Evolutionary conservation across 306 rosid species (phyloP).

Genomic region (Ochetophila trinervis): DNA sequence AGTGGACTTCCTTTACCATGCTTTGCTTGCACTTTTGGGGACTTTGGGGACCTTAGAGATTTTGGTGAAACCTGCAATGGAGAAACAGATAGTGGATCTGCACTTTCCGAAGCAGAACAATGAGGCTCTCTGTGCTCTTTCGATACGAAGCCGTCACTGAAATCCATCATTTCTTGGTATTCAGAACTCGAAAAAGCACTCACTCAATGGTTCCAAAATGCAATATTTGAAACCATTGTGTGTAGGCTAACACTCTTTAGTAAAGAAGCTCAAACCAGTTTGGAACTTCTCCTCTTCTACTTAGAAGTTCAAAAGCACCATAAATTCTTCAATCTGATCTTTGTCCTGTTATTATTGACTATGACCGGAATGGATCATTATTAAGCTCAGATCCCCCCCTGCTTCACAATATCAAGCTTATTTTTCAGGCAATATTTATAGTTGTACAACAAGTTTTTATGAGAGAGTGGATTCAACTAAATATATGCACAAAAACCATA

Average conservation of each 20-base stretch:
- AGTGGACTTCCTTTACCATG: slow-evolving; percentile 31
- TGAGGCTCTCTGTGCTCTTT: slow-evolving; percentile 48
- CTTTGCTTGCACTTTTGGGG: slow-evolving; percentile 36
- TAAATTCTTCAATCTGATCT: too few species aligned
- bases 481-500: too few species aligned
- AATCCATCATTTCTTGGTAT: slow-evolving; percentile 35
- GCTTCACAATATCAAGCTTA: too few species aligned
- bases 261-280: slow-evolving; percentile 2
- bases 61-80: slow-evolving; percentile 39
- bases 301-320: too few species aligned
- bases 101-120: slow-evolving; percentile 41
- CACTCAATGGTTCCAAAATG: slow-evolving; percentile 13
- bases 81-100: slow-evolving; percentile 44
- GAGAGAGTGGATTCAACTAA: too few species aligned
- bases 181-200: slow-evolving; percentile 15
- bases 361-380: too few species aligned
- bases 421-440: too few species aligned
- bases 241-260: slow-evolving; percentile 13
- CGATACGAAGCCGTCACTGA: slow-evolving; percentile 39
- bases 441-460: too few species aligned
- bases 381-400: too few species aligned
- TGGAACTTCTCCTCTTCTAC: not conserved
- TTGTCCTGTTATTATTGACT: too few species aligned
- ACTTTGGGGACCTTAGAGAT: slow-evolving; percentile 40
- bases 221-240: slow-evolving; percentile 11